Conservation (phyloP, 164 flowering plant genomes). For the Vitis rupestris region DNA sequence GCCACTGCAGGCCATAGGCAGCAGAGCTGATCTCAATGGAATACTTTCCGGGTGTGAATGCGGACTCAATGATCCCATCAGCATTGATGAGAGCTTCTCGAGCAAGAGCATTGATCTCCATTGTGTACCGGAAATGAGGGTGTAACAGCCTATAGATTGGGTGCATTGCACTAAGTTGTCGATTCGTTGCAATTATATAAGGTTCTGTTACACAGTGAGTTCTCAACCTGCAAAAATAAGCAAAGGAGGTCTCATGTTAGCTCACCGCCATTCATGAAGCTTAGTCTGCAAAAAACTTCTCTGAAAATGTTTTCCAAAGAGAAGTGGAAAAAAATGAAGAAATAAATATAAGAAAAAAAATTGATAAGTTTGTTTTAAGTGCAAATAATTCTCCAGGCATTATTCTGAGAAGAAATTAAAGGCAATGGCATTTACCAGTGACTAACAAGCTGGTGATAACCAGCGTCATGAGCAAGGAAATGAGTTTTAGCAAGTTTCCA, state of each 20-base stretch:
- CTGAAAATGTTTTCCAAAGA: too few species aligned
- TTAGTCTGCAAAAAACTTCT: too few species aligned
- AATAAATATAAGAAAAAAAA: too few species aligned
- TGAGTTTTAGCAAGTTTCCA: constrained; percentile 41
- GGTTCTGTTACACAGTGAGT: constrained; percentile 70
- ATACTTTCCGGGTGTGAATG: constrained; percentile 54
- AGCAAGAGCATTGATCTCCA: constrained; percentile 79
- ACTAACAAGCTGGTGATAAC: constrained; percentile 35
- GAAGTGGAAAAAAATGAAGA: too few species aligned
- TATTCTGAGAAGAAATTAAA: not conserved
- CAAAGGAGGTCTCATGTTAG: not conserved
- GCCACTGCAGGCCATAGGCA: constrained; percentile 59
- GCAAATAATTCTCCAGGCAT: too few species aligned
- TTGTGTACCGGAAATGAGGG: constrained; percentile 79
- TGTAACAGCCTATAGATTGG: constrained; percentile 62
- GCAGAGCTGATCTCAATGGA: constrained; percentile 56
- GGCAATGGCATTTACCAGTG: constrained; percentile 30
- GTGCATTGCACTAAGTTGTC: constrained; percentile 76
- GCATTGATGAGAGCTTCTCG: constrained; percentile 57
- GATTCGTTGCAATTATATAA: constrained; percentile 62
- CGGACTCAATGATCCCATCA: constrained; percentile 55
- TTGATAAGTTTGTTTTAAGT: too few species aligned
- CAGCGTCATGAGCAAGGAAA: constrained; percentile 38
- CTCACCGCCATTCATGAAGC: too few species aligned
- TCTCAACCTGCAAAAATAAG: constrained; percentile 48